Percentiles rank a stretch among this genome's conserved stretches.
phyloP scores from a whole-genome alignment of 108 stramenopile species.

The Nitzschia inconspicua region DNA sequence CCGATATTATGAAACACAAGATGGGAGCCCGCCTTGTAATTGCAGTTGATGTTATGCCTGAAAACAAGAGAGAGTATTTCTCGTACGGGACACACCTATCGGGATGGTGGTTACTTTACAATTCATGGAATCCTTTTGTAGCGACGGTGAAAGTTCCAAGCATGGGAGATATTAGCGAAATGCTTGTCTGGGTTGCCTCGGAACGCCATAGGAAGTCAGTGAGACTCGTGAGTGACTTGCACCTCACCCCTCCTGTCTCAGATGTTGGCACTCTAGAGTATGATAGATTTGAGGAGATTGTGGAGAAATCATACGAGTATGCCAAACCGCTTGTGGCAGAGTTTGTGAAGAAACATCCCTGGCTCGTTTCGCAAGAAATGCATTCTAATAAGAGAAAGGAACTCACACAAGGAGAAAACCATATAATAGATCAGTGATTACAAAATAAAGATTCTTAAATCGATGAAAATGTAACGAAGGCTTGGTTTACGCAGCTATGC shows the following conservation, averaged over 20 bases:
- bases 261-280: constrained; percentile 40
- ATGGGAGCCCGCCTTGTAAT: constrained; percentile 51
- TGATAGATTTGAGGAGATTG: constrained; percentile 52
- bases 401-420: no score
- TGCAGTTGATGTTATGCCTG: constrained; percentile 44
- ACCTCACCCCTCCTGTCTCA: constrained; percentile 40
- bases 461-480: background rate
- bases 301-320: constrained; percentile 49
- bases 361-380: constrained; percentile 13
- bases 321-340: constrained; percentile 45
- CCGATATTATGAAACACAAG: constrained; percentile 47
- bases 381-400: background rate
- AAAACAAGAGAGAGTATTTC: constrained; percentile 32
- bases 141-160: constrained; percentile 48
- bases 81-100: constrained; percentile 48
- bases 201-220: constrained; percentile 31
- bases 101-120: constrained; percentile 52
- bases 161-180: constrained; percentile 49
- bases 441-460: no score
- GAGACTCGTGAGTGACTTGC: constrained; percentile 29
- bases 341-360: constrained; percentile 36
- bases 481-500: background rate
- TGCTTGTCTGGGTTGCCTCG: constrained; percentile 47
- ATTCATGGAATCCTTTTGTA: constrained; percentile 51
- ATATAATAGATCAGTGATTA: no score